Percentiles rank a stretch among this genome's conserved stretches.
Conservation (phyloP, 2,329 filamentous ascomycete genomes). For the Claviceps humidiphila region DNA sequence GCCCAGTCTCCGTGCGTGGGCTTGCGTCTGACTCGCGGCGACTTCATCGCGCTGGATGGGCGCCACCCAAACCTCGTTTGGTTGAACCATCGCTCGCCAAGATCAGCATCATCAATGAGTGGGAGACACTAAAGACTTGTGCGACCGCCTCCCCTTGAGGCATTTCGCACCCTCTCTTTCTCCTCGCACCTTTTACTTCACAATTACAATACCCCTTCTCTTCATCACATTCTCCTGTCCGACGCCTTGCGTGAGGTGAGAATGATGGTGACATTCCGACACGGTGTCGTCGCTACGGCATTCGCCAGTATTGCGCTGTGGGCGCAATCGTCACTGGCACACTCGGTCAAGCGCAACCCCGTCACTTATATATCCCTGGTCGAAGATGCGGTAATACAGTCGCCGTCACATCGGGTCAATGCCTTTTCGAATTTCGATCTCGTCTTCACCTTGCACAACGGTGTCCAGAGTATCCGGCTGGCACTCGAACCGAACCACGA, state of each 20-base stretch:
- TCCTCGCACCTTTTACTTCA: neutral
- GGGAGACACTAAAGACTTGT: neutral
- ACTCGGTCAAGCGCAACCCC: slow-evolving; percentile 64
- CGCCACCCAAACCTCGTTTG: neutral
- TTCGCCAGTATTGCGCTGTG: slow-evolving; percentile 13
- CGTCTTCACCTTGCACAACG: slow-evolving; percentile 59
- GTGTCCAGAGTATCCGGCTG: slow-evolving; percentile 59
- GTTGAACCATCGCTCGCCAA: neutral
- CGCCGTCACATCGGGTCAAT: slow-evolving; percentile 65
- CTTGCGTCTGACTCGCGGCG: no score
- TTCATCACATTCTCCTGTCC: no score
- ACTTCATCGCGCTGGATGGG: no score
- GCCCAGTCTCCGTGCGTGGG: no score
- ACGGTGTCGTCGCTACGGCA: slow-evolving; percentile 10
- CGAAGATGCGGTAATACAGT: slow-evolving; percentile 63
- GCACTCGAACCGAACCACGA: slow-evolving; percentile 83
- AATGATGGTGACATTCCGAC: slow-evolving; percentile 15
- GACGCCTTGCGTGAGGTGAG: neutral
- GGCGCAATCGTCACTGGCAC: slow-evolving; percentile 27
- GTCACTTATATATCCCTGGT: slow-evolving; percentile 61
- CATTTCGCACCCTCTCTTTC: slow-evolving; percentile 2
- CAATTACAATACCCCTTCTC: neutral
- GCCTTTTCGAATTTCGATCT: slow-evolving; percentile 76
- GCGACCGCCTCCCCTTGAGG: neutral
- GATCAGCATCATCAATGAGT: neutral